Evolutionary conservation across 2,329 filamentous ascomycete species (phyloP).

Genomic region (Pseudogymnoascus sp.): DNA sequence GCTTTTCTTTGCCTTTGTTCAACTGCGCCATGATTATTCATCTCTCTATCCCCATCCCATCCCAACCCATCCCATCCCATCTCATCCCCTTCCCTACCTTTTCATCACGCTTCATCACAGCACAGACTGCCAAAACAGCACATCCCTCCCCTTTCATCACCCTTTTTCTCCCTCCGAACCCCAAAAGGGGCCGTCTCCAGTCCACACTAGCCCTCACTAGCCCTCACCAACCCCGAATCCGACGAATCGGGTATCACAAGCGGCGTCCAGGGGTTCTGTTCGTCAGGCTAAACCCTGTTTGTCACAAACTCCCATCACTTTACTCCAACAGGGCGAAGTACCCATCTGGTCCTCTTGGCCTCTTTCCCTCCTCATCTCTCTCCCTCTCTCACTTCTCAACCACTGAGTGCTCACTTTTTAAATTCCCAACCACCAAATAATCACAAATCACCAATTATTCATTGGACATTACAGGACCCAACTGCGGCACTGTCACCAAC

Average conservation of each 20-base stretch:
- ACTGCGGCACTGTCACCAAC: not conserved
- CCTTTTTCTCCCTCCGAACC: not conserved
- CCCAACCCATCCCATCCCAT: too few relatives aligned
- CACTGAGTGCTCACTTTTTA: not conserved
- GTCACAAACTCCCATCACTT: not conserved
- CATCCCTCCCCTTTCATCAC: not conserved
- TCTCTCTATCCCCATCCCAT: not conserved
- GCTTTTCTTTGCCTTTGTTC: not conserved
- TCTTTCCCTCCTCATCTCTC: not conserved
- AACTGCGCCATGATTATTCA: not conserved
- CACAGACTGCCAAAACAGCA: not conserved
- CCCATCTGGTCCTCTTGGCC: not conserved
- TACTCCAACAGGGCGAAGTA: not conserved
- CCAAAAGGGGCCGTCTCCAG: not conserved
- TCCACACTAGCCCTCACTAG: too few relatives aligned
- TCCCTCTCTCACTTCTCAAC: not conserved
- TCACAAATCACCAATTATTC: not conserved
- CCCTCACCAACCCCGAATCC: not conserved
- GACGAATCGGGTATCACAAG: not conserved
- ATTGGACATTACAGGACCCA: not conserved
- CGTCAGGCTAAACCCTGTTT: not conserved
- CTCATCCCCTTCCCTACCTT: not conserved
- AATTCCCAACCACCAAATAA: not conserved
- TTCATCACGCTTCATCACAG: not conserved
- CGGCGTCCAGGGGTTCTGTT: not conserved